These are phyloP conservation scores for Auriscalpium vulgare DNA, from an alignment of 768 basidiomycete species.

Conservation along the genomic window DNA sequence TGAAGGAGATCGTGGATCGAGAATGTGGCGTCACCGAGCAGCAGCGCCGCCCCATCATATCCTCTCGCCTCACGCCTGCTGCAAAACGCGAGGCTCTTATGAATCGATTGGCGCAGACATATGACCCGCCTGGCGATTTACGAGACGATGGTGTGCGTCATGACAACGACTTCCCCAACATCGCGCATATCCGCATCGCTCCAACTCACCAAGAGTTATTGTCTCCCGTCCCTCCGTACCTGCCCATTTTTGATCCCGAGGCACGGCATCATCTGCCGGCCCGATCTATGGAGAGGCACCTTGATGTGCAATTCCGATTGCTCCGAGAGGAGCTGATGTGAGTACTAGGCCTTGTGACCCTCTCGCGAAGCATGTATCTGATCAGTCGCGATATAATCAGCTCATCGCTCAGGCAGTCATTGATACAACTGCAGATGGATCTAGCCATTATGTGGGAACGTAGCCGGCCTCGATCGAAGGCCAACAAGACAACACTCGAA, in stretches of 20 bases:
- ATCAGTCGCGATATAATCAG: conserved; percentile 1
- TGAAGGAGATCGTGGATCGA: conserved; percentile 41
- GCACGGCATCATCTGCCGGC: conserved; percentile 56
- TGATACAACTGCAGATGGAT: conserved; percentile 12
- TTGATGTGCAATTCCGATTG: conserved; percentile 72
- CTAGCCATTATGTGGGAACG: conserved; percentile 8
- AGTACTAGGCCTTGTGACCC: conserved; percentile 11
- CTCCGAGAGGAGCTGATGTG: conserved; percentile 67
- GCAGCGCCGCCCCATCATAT: not conserved
- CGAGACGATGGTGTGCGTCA: conserved; percentile 46
- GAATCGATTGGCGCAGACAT: conserved; percentile 32
- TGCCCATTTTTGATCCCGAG: conserved; percentile 50
- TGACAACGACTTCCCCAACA: conserved; percentile 56
- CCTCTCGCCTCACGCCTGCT: conserved; percentile 6
- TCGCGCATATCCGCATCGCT: conserved; percentile 53
- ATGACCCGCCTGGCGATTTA: conserved; percentile 48
- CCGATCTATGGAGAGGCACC: conserved; percentile 53
- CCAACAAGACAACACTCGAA: conserved; percentile 19
- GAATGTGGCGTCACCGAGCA: conserved; percentile 33
- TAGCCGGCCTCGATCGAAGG: conserved; percentile 23
- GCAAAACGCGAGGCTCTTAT: conserved; percentile 27
- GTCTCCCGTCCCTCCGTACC: conserved; percentile 38
- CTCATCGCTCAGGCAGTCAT: conserved; percentile 14
- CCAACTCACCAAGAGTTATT: conserved; percentile 65
- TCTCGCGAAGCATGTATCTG: not conserved